Evolutionary conservation across 2,329 filamentous ascomycete genomes (phyloP).

Genomic region (Cordyceps cateniannulata): DNA sequence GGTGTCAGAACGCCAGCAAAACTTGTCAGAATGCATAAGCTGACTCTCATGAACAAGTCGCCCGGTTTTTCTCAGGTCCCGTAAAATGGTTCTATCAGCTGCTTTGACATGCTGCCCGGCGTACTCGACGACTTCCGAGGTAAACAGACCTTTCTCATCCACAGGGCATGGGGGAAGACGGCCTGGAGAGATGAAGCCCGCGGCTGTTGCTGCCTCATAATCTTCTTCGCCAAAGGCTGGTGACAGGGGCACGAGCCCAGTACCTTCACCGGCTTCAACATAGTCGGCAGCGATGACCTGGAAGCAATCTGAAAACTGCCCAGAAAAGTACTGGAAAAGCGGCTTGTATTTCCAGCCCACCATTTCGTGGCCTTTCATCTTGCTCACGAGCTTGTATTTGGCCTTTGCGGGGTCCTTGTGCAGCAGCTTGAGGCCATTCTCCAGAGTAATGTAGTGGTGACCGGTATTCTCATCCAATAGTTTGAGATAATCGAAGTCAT

Average conservation of each 20-base stretch:
- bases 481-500: constrained; percentile 73
- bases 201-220: constrained; percentile 60
- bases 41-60: constrained; percentile 20
- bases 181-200: constrained; percentile 57
- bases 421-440: constrained; percentile 58
- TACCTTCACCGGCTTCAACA: constrained; percentile 66
- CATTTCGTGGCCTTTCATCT: constrained; percentile 62
- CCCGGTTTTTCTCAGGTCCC: constrained; percentile 19
- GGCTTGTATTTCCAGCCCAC: constrained; percentile 67
- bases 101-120: constrained; percentile 21
- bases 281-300: constrained; percentile 62
- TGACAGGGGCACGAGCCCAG: constrained; percentile 68
- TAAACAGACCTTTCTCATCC: constrained; percentile 40
- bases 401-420: constrained; percentile 75
- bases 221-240: constrained; percentile 74
- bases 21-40: constrained; percentile 20
- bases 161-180: constrained; percentile 65
- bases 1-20: constrained; percentile 23
- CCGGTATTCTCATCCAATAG: constrained; percentile 60
- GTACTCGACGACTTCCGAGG: constrained; percentile 20
- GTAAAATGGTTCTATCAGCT: constrained; percentile 22
- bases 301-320: constrained; percentile 65
- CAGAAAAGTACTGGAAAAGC: constrained; percentile 64
- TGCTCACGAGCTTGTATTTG: constrained; percentile 63
- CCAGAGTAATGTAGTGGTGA: constrained; percentile 63